These are phyloP conservation scores for Parasarocladium wereldwijsianum DNA, from an alignment of 2,329 filamentous ascomycete genomes.

Conservation along the genomic window DNA sequence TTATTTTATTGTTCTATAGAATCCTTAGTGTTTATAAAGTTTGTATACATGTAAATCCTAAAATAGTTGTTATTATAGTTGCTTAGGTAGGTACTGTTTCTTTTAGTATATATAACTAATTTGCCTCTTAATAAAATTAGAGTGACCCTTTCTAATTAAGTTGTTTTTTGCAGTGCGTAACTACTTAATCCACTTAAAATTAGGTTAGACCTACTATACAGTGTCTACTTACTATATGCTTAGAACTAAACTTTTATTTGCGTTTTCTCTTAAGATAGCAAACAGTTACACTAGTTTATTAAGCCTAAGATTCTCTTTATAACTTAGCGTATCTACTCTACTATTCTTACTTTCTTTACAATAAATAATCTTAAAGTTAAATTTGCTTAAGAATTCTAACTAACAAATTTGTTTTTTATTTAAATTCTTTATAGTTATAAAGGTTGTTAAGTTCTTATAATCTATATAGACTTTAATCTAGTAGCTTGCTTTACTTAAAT, in stretches of 20 bases:
- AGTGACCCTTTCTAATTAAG: conserved; percentile 1
- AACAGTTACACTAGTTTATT: conserved; percentile 1
- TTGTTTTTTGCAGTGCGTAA: no score
- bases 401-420: conserved; percentile 9
- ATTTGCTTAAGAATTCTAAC: conserved; percentile 5
- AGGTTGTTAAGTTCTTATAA: conserved; percentile 3
- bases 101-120: neutral
- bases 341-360: conserved; percentile 6
- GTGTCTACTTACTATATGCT: conserved; percentile 1
- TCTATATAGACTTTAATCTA: conserved; percentile 7
- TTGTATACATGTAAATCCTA: neutral
- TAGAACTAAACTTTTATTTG: neutral
- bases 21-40: neutral
- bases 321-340: conserved; percentile 3
- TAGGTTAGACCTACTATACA: conserved; percentile 1
- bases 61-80: neutral
- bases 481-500: conserved; percentile 5
- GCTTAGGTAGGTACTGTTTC: neutral
- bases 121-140: neutral
- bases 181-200: conserved; percentile 2
- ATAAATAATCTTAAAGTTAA: conserved; percentile 9
- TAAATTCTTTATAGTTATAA: conserved; percentile 3
- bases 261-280: conserved; percentile 1
- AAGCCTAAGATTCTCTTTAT: no score
- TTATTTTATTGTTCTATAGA: neutral